Base-by-base conservation (phyloP, 179 eudicot genomes). In the Gypsophila paniculata region DNA sequence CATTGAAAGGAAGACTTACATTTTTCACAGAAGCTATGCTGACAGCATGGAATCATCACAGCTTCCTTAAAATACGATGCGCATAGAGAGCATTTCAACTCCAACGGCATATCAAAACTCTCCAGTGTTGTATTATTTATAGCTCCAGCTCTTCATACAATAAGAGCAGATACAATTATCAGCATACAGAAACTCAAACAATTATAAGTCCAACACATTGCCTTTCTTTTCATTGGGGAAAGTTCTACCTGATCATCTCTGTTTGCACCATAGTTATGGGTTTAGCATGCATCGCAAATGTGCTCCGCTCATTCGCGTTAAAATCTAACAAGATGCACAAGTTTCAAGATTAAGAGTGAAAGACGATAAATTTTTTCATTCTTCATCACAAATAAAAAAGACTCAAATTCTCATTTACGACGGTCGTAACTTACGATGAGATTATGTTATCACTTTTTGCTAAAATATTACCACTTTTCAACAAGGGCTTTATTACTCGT, bases 1-100 rank as follows among this genome's bases (percentile, higher is more conserved):
- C 25, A 12, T 21, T 19, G 19, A 66, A n/a, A 11, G 57, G 8
- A 46, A 19, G 65, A 75, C 96, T 81, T 81, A 90, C 92, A 90
- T 60, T 82, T 83, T 48, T 80, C 83, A 75, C 96, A 90, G 76
- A 90, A 90, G 76, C 90, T 90, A 72, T 82, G 85, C 78, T 90
- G 96, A 65, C 96, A 90, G 68, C 96, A 90, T 39, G 96, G 96
- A 77, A 90, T 90, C 92, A 90, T 86, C 77, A 90, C 90, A 71
- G 96, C 96, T 22, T 90, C 92, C 82, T 86, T 85, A 75, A 88
- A 85, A 74, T 70, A 77, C 51, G 79, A 75, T 73, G 78, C 73
- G 78, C 96, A 90, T 9, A 88, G 82, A 23, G 86, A 51, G 71
- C 96, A 90, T 75, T 82, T 88, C 70, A 90, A 64, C 81, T 90